Evolutionary conservation across 2,329 filamentous ascomycete species (phyloP), one percentile per base, ranked within the genome.

Genomic region (Fusarium sambucinum): DNA sequence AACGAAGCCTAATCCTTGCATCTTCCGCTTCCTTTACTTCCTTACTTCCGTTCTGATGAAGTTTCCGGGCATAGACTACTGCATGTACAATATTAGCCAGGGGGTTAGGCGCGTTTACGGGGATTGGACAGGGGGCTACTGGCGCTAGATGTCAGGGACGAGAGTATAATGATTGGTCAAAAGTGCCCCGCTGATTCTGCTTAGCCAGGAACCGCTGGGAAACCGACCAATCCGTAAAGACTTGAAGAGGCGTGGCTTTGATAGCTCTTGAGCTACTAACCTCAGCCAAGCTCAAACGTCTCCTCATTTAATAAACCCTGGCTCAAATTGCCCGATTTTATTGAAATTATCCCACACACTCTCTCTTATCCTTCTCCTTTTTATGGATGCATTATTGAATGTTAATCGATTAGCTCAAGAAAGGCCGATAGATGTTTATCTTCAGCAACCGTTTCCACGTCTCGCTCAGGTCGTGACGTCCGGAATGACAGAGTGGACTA

Each of bases 201-300:
- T 62, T 72, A 74, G 66, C 68, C 74, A 75, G 73, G 73, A 74
- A 74, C 74, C 63, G 66, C 59, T 59, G 42, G 44, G 30, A 33
- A 33, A 40, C 38, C 45, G 38, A 25, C 70, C 70, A 71, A 72
- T 71, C 59, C 48, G 10, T 23, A 14, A 33, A 42, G 62, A 38
- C 58, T 69, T 8, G 41, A 17, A 42, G 51, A 42, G 54, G 55
- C 27, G 54, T 59, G 42, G 57, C 57, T 62, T 53, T 46, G 37
- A 52, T 53, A 50, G 59, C 53, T 65, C 55, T 50, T 23, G 37
- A 44, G 41, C 25, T 44, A n/a, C 27, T 27, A 27, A 27, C 17
- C n/a, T 40, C 54, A 29, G 55, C 27, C 46, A 62, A 29, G 55
- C 30, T 68, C 40, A 35, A 68, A 55, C 45, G 65, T 60, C 55